phyloP scores from a whole-genome alignment of 2,329 filamentous ascomycete genomes.

The Penicillium sp. region DNA sequence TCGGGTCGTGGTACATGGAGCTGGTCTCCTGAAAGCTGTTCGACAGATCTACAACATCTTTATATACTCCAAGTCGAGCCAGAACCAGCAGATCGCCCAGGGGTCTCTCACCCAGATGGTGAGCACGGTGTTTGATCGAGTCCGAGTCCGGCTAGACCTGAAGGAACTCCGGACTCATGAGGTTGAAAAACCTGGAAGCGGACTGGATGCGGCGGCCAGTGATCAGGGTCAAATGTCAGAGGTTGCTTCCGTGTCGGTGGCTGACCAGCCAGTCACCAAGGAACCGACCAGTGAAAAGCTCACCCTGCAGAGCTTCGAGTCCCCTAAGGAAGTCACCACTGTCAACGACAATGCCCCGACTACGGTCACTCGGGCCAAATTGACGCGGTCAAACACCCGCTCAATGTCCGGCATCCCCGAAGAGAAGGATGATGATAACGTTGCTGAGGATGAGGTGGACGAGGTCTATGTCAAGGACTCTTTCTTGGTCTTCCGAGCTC shows the following conservation, averaged over 20 bases:
- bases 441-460: constrained; percentile 65
- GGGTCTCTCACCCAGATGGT: constrained; percentile 98
- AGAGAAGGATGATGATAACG: constrained; percentile 37
- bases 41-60: constrained; percentile 99
- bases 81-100: constrained; percentile 95
- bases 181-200: constrained; percentile 32
- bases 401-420: constrained; percentile 34
- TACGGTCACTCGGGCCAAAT: constrained; percentile 57
- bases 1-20: constrained; percentile 97
- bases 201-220: constrained; percentile 37
- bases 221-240: constrained; percentile 46
- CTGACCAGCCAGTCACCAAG: constrained; percentile 49
- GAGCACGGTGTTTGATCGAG: constrained; percentile 92
- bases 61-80: constrained; percentile 83
- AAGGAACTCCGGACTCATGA: constrained; percentile 68
- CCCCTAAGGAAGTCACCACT: constrained; percentile 60
- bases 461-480: constrained; percentile 97
- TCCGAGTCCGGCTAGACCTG: constrained; percentile 77
- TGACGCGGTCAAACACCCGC: constrained; percentile 45
- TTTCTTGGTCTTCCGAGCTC: constrained; percentile 92
- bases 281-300: constrained; percentile 52
- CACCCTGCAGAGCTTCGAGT: constrained; percentile 65
- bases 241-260: constrained; percentile 29
- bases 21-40: constrained; percentile 90
- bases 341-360: constrained; percentile 64